Percentiles rank a stretch among this genome's conserved stretches.
These are phyloP conservation scores for Coffea humblotiana DNA, from an alignment of 305 asterid species.

Conservation along the genomic window DNA sequence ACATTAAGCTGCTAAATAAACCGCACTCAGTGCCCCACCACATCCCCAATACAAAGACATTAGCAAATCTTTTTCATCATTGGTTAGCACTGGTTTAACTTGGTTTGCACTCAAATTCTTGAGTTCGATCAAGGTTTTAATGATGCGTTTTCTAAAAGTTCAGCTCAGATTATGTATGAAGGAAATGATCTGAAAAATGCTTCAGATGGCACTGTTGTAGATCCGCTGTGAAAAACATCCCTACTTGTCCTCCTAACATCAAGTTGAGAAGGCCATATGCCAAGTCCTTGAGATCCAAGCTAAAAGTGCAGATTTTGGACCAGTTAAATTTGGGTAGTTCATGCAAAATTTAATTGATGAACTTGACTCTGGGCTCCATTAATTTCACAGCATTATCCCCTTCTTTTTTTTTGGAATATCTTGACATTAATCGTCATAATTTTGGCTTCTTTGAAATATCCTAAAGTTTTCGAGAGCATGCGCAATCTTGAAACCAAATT, in stretches of 20 bases:
- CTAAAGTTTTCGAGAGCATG: too few relatives aligned
- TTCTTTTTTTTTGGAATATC: background rate
- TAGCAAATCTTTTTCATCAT: background rate
- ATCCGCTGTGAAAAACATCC: slow-evolving; percentile 34
- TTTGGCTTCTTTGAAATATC: background rate
- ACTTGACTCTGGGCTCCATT: too few relatives aligned
- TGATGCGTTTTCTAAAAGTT: slow-evolving; percentile 1
- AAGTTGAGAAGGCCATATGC: slow-evolving; percentile 1
- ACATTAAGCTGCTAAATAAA: slow-evolving; percentile 11
- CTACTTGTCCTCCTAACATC: slow-evolving; percentile 11
- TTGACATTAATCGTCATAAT: background rate
- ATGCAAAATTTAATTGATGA: background rate
- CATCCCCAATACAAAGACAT: slow-evolving; percentile 11
- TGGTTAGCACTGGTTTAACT: background rate
- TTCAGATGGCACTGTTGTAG: slow-evolving; percentile 31
- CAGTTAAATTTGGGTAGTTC: background rate
- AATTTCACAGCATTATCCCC: background rate
- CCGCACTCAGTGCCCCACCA: background rate
- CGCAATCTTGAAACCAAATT: background rate
- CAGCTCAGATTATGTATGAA: background rate
- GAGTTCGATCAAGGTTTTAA: background rate
- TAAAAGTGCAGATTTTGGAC: background rate
- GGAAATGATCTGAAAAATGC: slow-evolving; percentile 11
- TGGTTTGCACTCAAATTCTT: background rate
- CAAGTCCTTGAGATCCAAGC: slow-evolving; percentile 14